Percentiles rank a stretch among this genome's conserved stretches.
These are phyloP conservation scores for Solanum piurae DNA, from an alignment of 257 asterid genomes.

Conservation along the genomic window DNA sequence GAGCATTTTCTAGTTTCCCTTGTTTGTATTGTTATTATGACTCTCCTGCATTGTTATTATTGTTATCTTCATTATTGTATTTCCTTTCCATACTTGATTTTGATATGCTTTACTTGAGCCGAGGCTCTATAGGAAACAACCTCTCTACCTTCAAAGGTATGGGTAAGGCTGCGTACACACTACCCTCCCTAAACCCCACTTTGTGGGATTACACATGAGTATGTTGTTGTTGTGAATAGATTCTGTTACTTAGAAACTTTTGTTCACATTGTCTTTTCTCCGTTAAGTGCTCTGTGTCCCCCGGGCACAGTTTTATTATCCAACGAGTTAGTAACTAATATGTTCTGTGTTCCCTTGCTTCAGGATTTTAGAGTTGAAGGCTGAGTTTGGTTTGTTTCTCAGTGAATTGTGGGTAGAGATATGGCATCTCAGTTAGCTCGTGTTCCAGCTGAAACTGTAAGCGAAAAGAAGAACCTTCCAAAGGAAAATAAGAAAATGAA, in stretches of 20 bases:
- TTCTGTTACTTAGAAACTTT: background rate
- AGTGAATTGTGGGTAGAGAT: slow-evolving; percentile 33
- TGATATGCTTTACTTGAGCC: background rate
- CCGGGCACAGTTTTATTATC: background rate
- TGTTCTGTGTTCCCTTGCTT: background rate
- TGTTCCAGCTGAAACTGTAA: slow-evolving; percentile 15
- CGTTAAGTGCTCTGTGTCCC: background rate
- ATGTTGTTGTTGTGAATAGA: background rate
- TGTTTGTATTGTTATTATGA: background rate
- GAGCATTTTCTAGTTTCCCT: background rate
- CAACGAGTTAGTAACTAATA: background rate
- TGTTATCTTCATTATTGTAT: background rate
- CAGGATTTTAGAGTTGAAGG: slow-evolving; percentile 23
- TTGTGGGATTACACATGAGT: background rate
- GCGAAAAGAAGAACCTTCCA: slow-evolving; percentile 9
- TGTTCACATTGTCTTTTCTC: background rate
- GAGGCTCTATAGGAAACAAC: background rate
- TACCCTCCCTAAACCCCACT: background rate
- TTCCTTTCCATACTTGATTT: background rate
- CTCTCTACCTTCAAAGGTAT: background rate
- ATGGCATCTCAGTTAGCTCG: slow-evolving; percentile 29
- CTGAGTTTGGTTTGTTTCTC: slow-evolving; percentile 5
- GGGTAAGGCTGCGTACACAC: background rate
- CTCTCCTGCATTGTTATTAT: background rate
- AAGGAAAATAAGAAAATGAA: slow-evolving; percentile 15